Percentiles rank a stretch among this genome's conserved stretches.
Evolutionary conservation across 2,329 filamentous ascomycete genomes (phyloP).

Genomic region (Aspergillus ochraceoroseus): DNA sequence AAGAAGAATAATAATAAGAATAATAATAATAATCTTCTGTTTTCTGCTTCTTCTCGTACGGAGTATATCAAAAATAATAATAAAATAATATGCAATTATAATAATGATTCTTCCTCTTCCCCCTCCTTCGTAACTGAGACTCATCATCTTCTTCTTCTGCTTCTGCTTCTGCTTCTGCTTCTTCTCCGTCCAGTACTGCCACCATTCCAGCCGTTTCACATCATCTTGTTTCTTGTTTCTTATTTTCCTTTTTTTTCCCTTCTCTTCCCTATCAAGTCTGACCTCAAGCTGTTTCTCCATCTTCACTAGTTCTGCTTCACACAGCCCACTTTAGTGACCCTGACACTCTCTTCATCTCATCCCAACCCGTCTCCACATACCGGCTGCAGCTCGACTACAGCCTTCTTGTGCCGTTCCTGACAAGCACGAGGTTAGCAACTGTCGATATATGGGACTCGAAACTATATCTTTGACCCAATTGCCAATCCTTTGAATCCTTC

Average conservation of each 20-base stretch:
- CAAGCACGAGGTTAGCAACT: conserved; percentile 12
- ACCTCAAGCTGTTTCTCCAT: conserved; percentile 17
- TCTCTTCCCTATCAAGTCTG: conserved; percentile 14
- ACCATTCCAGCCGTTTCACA: conserved; percentile 14
- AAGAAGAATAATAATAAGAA: no score
- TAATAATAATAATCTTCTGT: no score
- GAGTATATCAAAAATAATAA: no score
- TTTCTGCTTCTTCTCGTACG: no score
- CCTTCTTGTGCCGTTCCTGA: conserved; percentile 15
- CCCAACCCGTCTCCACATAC: conserved; percentile 16
- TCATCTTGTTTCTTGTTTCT: conserved; percentile 7
- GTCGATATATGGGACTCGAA: conserved; percentile 23
- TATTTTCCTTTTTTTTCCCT: conserved; percentile 3
- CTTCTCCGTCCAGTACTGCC: conserved; percentile 12
- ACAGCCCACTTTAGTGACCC: conserved; percentile 20
- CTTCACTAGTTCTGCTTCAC: conserved; percentile 16
- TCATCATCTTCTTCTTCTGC: conserved; percentile 2
- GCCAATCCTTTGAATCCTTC: conserved; percentile 19
- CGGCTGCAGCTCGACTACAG: conserved; percentile 12
- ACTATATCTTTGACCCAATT: conserved; percentile 22
- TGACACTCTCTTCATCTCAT: conserved; percentile 10
- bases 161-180: background rate
- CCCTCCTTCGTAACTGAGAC: no score
- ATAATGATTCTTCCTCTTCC: conserved; percentile 7
- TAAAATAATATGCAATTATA: no score